phyloP scores from a whole-genome alignment of 1,284 basidiomycete species.

The Cutaneotrichosporon cutaneum region DNA sequence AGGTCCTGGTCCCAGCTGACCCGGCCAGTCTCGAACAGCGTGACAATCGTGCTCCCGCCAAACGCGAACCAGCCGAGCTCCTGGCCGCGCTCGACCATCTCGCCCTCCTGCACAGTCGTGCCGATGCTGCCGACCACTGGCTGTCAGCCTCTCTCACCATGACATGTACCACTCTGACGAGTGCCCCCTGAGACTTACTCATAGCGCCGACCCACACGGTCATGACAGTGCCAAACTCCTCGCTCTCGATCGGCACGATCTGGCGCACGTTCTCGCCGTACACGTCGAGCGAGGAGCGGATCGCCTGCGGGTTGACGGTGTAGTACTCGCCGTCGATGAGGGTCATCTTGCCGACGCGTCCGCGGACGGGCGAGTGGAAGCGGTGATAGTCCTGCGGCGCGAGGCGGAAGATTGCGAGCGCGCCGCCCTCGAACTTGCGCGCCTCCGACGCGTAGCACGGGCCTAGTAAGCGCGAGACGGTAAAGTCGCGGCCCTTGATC shows the following conservation, averaged over 20 bases:
- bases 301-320: conserved; percentile 69
- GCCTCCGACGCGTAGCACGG: conserved; percentile 68
- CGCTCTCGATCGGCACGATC: conserved; percentile 82
- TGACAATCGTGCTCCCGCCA: conserved; percentile 87
- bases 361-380: conserved; percentile 90
- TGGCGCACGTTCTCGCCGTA: conserved; percentile 92
- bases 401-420: conserved; percentile 74
- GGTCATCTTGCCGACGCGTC: conserved; percentile 73
- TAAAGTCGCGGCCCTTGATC: conserved; percentile 97
- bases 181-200: conserved; percentile 56
- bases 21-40: conserved; percentile 76
- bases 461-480: conserved; percentile 73
- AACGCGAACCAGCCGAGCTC: conserved; percentile 94
- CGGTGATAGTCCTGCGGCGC: conserved; percentile 96
- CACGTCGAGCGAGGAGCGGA: conserved; percentile 66
- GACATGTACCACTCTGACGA: too few species aligned
- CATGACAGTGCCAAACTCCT: conserved; percentile 83
- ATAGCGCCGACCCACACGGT: conserved; percentile 86
- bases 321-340: conserved; percentile 84
- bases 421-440: conserved; percentile 72
- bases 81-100: conserved; percentile 73
- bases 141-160: conserved; percentile 19
- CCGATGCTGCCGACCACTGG: conserved; percentile 80
- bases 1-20: conserved; percentile 90
- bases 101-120: conserved; percentile 79